Percentiles rank a stretch among this genome's conserved stretches.
phyloP scores from a whole-genome alignment of 192 early-diverging fungal species.

The Chytriomyces confervae region DNA sequence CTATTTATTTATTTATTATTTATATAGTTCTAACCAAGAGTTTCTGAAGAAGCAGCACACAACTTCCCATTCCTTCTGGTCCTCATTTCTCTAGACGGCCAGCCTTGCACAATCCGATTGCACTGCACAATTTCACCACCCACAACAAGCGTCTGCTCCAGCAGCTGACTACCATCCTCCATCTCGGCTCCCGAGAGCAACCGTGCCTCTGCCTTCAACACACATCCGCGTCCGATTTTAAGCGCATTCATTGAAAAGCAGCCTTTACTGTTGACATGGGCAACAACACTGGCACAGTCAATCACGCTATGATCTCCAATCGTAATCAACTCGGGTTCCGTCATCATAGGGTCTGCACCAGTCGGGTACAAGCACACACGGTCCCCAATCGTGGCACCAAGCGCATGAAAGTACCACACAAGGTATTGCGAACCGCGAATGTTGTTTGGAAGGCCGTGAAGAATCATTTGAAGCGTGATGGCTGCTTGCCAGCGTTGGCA shows the following conservation, averaged over 20 bases:
- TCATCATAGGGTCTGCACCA: slow-evolving; percentile 57
- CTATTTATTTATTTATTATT: too few species aligned
- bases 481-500: slow-evolving; percentile 58
- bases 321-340: slow-evolving; percentile 55
- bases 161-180: slow-evolving; percentile 30
- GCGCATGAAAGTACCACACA: slow-evolving; percentile 47
- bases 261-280: slow-evolving; percentile 52
- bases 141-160: slow-evolving; percentile 49
- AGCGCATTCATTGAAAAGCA: slow-evolving; percentile 50
- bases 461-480: slow-evolving; percentile 40
- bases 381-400: slow-evolving; percentile 51
- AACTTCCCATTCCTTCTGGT: not conserved
- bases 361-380: slow-evolving; percentile 50
- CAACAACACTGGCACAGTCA: slow-evolving; percentile 49
- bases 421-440: slow-evolving; percentile 47
- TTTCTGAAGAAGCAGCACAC: too few species aligned
- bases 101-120: slow-evolving; percentile 45
- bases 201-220: slow-evolving; percentile 44
- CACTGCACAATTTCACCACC: slow-evolving; percentile 44
- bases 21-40: too few species aligned
- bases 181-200: slow-evolving; percentile 44
- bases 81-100: slow-evolving; percentile 35
- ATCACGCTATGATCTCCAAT: slow-evolving; percentile 47
- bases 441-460: slow-evolving; percentile 40
- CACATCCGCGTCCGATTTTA: slow-evolving; percentile 43